Evolutionary conservation across 2,329 filamentous ascomycete species (phyloP), one percentile per base, ranked within the genome.

Genomic region (Trichoderma sp.): DNA sequence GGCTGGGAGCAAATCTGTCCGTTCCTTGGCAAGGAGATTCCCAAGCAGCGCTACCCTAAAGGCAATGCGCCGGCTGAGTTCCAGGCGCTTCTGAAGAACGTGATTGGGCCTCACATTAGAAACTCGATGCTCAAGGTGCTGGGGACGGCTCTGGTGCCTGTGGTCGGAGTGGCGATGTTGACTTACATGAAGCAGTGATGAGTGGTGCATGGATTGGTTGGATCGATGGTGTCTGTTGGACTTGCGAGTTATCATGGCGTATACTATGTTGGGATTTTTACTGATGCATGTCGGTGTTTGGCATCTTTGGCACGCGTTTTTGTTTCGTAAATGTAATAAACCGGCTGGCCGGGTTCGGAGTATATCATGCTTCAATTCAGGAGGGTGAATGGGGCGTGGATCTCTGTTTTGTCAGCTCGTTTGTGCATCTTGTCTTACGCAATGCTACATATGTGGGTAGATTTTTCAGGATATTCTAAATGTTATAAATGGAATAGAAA

Each of bases 1-100:
- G 79, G 78, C 11, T 81, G 79, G 80, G 79, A 81, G 67, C 72
- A 81, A 50, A 78, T 82, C 2, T 82, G 80, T 50, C 76, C 77
- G 2, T 80, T 80, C 63, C 71, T 82, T 1, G 78, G 73, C 5
- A 67, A 76, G 9, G 72, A 77, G 0, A 77, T 80, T 36, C 81
- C 80, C 2, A 71, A 76, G 28, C 57, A 23, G 9, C 68, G 50
- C 1, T 72, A 72, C 30, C 71, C 71, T 20, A 66, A 12, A 39
- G 61, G 50, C 20, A 72, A 72, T 30, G 57, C 67, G 6, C 68
- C 68, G 3, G 71, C 71, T 0, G 34, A 67, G 39, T 72, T 72
- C 20, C 23, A 72, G 26, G 17, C 6, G 15, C n/a, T 72, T 55
- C 6, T 70, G 3, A 30, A 58, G 6, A 30, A 15, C 0, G 6